phyloP scores from a whole-genome alignment of 257 asterid species.

The Euphrasia confusa region DNA sequence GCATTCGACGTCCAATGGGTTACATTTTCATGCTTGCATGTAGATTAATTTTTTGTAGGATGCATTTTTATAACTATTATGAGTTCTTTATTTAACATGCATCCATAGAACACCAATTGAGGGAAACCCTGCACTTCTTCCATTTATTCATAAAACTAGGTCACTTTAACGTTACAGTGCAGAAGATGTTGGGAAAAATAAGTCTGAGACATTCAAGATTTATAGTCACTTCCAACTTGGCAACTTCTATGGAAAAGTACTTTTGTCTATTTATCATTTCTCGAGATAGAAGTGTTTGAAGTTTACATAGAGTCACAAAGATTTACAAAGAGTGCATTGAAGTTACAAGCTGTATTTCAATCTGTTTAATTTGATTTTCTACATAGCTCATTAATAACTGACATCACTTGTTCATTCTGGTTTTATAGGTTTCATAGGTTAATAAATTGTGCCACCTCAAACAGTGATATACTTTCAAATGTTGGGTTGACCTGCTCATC shows the following conservation, averaged over 20 bases:
- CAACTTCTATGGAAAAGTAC: neutral
- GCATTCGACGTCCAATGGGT: neutral
- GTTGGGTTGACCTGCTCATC: constrained; percentile 31
- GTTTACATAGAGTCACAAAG: neutral
- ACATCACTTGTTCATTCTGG: constrained; percentile 21
- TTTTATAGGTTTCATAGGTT: constrained; percentile 78
- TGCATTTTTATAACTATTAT: neutral
- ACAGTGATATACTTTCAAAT: constrained; percentile 32
- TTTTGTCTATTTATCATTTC: neutral
- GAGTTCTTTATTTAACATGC: neutral
- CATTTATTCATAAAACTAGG: neutral
- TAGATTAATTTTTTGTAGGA: neutral
- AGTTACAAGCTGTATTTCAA: neutral
- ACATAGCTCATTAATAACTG: constrained; percentile 5
- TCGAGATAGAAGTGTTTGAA: neutral
- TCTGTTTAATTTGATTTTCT: constrained; percentile 1
- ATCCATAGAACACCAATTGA: neutral
- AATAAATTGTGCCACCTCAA: constrained; percentile 42
- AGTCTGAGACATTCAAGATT: neutral
- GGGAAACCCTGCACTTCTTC: neutral
- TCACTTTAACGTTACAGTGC: neutral
- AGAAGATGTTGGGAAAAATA: neutral
- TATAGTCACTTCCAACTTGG: neutral
- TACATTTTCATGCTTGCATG: neutral
- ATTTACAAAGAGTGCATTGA: neutral